Evolutionary conservation across 257 asterid species (phyloP).

Genomic region (Linaria vulgaris): DNA sequence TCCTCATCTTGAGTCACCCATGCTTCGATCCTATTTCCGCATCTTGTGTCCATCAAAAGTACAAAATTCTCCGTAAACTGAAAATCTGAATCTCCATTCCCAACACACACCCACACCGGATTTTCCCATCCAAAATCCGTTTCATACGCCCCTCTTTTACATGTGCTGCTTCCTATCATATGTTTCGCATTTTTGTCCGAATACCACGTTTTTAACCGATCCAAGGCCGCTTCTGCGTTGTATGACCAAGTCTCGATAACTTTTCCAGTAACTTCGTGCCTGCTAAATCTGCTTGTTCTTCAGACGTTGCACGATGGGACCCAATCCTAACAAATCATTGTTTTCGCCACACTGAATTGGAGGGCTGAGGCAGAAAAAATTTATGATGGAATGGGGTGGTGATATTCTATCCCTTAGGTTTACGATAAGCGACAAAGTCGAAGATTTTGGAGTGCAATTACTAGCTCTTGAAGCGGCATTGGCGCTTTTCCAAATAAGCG

Average conservation of each 20-base stretch:
- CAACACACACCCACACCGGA: too few species aligned
- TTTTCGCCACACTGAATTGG: neutral
- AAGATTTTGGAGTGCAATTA: neutral
- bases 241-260: neutral
- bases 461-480: neutral
- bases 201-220: neutral
- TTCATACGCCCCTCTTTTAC: neutral
- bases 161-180: neutral
- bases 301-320: neutral
- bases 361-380: neutral
- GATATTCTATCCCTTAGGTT: slow-evolving; percentile 3
- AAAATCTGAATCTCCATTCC: too few species aligned
- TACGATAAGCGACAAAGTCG: neutral
- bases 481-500: slow-evolving; percentile 11
- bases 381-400: slow-evolving; percentile 1
- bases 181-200: neutral
- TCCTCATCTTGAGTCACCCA: too few species aligned
- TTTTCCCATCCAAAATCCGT: too few species aligned
- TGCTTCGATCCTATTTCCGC: too few species aligned
- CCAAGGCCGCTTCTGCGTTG: too few species aligned
- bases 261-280: neutral
- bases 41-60: too few species aligned
- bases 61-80: too few species aligned
- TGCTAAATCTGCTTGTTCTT: neutral
- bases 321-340: neutral